phyloP scores from a whole-genome alignment of 2,329 filamentous ascomycete genomes.

The Dactylellina leptospora region DNA sequence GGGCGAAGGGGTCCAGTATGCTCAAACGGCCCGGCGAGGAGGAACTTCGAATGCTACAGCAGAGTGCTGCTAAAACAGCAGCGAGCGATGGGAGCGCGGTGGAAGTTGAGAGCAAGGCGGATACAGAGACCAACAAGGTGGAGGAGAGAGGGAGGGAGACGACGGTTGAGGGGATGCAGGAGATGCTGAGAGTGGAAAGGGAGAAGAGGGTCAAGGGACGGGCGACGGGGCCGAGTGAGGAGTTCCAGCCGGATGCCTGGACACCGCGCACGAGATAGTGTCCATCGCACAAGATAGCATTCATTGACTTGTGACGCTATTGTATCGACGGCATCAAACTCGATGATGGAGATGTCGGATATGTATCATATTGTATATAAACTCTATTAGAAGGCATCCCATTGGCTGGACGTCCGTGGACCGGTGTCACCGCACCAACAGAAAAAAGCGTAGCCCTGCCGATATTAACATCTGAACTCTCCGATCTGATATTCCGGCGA shows the following conservation, averaged over 20 bases:
- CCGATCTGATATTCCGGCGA: neutral
- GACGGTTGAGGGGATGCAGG: constrained; percentile 43
- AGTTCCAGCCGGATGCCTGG: constrained; percentile 42
- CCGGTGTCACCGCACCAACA: too few relatives aligned
- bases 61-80: constrained; percentile 14
- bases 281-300: too few relatives aligned
- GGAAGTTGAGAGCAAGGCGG: neutral
- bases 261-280: too few relatives aligned
- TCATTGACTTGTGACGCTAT: too few relatives aligned
- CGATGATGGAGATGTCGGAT: too few relatives aligned
- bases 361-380: too few relatives aligned
- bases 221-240: constrained; percentile 34
- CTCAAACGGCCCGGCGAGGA: constrained; percentile 55
- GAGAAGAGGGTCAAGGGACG: constrained; percentile 40
- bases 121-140: neutral
- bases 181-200: constrained; percentile 38
- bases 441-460: too few relatives aligned
- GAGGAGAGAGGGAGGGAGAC: constrained; percentile 18
- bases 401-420: too few relatives aligned
- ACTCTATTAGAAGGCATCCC: too few relatives aligned
- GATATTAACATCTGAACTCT: too few relatives aligned
- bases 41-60: constrained; percentile 23
- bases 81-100: constrained; percentile 13
- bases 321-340: too few relatives aligned
- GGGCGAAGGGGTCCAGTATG: constrained; percentile 69